Base-by-base conservation (phyloP, 768 basidiomycete genomes). In the Boletus subcaerulescens region DNA sequence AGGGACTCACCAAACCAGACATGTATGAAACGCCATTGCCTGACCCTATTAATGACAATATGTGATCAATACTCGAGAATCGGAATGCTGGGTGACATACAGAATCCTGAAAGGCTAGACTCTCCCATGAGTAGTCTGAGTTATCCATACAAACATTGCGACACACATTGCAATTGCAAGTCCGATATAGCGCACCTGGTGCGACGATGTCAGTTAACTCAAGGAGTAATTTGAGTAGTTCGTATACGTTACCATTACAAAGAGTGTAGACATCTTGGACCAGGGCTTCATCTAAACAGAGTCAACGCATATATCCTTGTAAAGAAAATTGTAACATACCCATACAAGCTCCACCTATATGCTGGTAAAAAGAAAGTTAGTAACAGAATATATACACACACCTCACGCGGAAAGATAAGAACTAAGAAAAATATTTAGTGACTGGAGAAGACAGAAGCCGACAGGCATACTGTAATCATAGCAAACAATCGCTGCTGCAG, bases 371-470 rank as follows among this genome's bases (percentile, higher is more conserved):
- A 24, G 8, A 9, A 29, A 1, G 1, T 29, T 9, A 29, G 26
- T 29, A 9, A 29, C 9, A 29, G 8, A 9, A 29, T 0, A 29
- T 29, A 29, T 9, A 13, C 26, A 13, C 52, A 26, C 33, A 51
- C 59, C 49, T 60, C 59, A 7, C 49, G 41, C 12, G 52, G 29
- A 33, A 58, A 45, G 12, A 45, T 60, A 22, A 60, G 52, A 31
- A 17, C 59, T 60, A 22, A 48, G n/a, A 33, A 39, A 36, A 32
- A 29, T 17, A 5, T 2, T 59, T 0, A 50, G 15, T n/a, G 11
- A 13, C 18, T 15, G 51, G 22, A 5, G 4, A 24, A 38, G 7
- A n/a, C 3, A 20, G 15, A 20, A 29, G 41, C n/a, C 17, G 3
- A 36, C 4, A 13, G 24, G 24, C 51, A 1, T 33, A 59, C 58